Base-by-base conservation (phyloP, 2,329 filamentous ascomycete species). In the Clonostachys chloroleuca region DNA sequence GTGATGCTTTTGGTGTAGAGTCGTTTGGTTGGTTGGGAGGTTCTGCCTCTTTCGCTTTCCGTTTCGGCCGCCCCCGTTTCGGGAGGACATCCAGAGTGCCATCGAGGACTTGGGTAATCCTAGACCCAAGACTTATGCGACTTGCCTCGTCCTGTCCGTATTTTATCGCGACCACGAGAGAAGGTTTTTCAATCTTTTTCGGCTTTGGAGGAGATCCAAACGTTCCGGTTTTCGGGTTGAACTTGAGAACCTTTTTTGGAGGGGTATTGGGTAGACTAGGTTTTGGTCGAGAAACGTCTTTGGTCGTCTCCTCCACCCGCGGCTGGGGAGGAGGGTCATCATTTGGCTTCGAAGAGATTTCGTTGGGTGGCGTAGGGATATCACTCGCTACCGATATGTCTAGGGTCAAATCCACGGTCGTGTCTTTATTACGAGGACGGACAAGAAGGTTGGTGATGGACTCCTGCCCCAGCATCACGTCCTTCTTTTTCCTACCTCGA, bases 21-120 rank as follows among this genome's bases (percentile, higher is more conserved):
- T 10, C 24, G 10, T 30, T 30, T 4, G 24, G 8, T 30, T 30
- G 24, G 9, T 30, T 30, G 3, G 24, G 24, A 30, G 24, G 24
- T 10, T 30, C 24, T 30, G 24, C 9, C 9, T 30, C 24, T 30
- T 30, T 30, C 24, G 24, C 24, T 30, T 30, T 30, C 9, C 24
- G 24, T 30, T 30, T 30, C 24, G 24, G 24, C 24, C 24, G 24
- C 24, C 24, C 24, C 9, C 24, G 24, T 30, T 30, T 30, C 24
- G 24, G 24, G 24, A 30, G 24, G 24, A 30, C 24, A 30, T 30
- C 24, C 9, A 30, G 24, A 30, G 24, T 30, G 9, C 24, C 24
- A 30, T 30, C 24, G 24, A 91, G 62, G 20, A 95, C 87, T 5
- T 75, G 68, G 20, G 83, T 67, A 47, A 95, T 86, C 52, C 73